Conservation (phyloP, 106 monocot species). For the Platanthera zijinensis region DNA sequence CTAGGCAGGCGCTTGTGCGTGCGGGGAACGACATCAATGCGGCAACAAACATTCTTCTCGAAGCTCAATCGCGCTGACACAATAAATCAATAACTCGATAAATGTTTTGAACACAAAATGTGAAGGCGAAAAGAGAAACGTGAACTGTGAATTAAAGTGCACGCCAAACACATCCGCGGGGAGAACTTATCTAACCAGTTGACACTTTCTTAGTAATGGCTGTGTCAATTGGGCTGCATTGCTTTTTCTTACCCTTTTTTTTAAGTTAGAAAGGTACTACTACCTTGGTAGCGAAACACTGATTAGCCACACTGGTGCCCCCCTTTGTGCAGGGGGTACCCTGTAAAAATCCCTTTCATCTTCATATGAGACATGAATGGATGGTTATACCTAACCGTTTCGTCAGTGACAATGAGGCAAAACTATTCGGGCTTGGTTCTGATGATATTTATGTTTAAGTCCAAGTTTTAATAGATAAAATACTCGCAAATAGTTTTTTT, state of each 20-base stretch:
- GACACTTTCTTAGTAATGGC: not conserved
- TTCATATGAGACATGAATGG: not conserved
- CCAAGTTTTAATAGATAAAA: too few relatives aligned
- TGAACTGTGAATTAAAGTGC: not conserved
- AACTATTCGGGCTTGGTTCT: too few relatives aligned
- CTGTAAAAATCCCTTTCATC: not conserved
- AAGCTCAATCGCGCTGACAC: constrained; percentile 25
- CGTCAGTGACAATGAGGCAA: too few relatives aligned
- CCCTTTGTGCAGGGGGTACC: not conserved
- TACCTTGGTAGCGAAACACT: not conserved
- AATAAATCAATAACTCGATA: not conserved
- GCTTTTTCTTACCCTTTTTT: not conserved
- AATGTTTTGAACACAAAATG: not conserved
- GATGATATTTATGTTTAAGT: too few relatives aligned
- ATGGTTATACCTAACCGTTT: too few relatives aligned
- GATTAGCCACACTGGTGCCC: not conserved
- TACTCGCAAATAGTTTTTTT: too few relatives aligned
- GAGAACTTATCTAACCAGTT: not conserved
- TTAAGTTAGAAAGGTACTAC: not conserved
- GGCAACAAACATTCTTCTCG: constrained; percentile 77
- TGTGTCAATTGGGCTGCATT: not conserved
- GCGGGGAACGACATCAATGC: constrained; percentile 68
- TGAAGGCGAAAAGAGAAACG: not conserved
- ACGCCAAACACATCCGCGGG: not conserved
- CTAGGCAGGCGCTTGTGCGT: constrained; percentile 57